Evolutionary conservation across 1,139 yeast species (phyloP).

Genomic region (Meyerozyma elateridarum): DNA sequence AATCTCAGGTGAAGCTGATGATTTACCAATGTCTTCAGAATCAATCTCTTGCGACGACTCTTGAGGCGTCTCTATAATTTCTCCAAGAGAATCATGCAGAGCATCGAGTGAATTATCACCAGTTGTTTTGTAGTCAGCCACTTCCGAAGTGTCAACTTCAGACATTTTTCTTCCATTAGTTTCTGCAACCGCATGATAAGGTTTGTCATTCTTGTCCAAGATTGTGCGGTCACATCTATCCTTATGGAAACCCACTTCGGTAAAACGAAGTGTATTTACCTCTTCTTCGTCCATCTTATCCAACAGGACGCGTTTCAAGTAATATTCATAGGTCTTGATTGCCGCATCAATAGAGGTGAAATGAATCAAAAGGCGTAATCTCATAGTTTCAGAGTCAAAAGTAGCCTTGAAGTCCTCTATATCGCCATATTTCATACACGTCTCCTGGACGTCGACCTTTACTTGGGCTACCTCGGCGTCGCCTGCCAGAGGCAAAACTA

Average conservation of each 20-base stretch:
- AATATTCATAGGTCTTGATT: slow-evolving; percentile 33
- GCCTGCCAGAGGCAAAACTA: slow-evolving; percentile 7
- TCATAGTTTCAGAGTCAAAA: neutral
- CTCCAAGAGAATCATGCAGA: neutral
- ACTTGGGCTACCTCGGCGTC: slow-evolving; percentile 7
- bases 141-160: neutral
- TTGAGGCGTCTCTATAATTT: neutral
- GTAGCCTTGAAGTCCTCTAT: slow-evolving; percentile 26
- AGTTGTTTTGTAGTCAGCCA: too few relatives aligned
- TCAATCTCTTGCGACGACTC: neutral
- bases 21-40: too few relatives aligned
- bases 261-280: slow-evolving; percentile 10
- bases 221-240: slow-evolving; percentile 21
- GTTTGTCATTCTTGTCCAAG: neutral
- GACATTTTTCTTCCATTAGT: neutral
- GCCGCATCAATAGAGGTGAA: slow-evolving; percentile 40
- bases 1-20: too few relatives aligned
- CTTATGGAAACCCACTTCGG: slow-evolving; percentile 21
- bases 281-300: slow-evolving; percentile 20
- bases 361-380: slow-evolving; percentile 22
- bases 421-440: slow-evolving; percentile 31
- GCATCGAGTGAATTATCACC: neutral
- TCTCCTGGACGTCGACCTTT: slow-evolving; percentile 15
- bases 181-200: neutral
- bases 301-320: slow-evolving; percentile 21